Evolutionary conservation across 108 stramenopile species (phyloP).

Genomic region (Pseudonitzschia delicatissima): DNA sequence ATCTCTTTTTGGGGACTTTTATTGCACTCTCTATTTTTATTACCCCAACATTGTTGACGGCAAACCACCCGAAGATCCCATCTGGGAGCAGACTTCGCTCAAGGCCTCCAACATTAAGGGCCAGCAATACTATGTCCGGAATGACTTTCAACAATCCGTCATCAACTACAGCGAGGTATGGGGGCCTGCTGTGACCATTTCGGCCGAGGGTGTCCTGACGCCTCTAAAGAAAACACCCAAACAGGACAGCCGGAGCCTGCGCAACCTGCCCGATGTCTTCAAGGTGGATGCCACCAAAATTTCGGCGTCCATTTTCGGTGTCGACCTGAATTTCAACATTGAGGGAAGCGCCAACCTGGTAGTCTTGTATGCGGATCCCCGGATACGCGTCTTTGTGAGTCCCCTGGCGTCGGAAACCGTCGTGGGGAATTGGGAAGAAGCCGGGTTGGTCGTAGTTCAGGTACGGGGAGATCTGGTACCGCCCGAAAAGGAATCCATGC

Average conservation of each 20-base stretch:
- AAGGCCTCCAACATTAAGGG: constrained; percentile 12
- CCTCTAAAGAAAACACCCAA: not conserved
- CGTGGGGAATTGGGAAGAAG: constrained; percentile 20
- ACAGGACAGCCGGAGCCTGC: not conserved
- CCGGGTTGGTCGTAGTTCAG: constrained; percentile 24
- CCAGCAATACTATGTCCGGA: constrained; percentile 16
- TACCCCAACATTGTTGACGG: not conserved
- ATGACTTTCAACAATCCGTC: constrained; percentile 8
- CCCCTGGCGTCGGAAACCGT: constrained; percentile 9
- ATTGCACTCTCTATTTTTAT: constrained; percentile 11
- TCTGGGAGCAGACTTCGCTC: constrained; percentile 19
- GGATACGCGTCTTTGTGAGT: constrained; percentile 17
- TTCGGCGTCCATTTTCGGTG: not conserved
- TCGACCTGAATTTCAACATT: not conserved
- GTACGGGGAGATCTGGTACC: constrained; percentile 24
- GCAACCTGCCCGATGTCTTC: constrained; percentile 3
- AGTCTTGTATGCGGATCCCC: constrained; percentile 24
- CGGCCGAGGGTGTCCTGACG: constrained; percentile 4
- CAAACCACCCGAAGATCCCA: not conserved
- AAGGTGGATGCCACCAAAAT: constrained; percentile 6
- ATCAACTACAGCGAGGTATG: constrained; percentile 23
- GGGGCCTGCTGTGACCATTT: not conserved
- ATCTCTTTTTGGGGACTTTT: constrained; percentile 8
- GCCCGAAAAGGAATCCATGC: not conserved
- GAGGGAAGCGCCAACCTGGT: constrained; percentile 16